phyloP scores from a whole-genome alignment of 2,329 filamentous ascomycete genomes.

The Colletotrichum sp. region DNA sequence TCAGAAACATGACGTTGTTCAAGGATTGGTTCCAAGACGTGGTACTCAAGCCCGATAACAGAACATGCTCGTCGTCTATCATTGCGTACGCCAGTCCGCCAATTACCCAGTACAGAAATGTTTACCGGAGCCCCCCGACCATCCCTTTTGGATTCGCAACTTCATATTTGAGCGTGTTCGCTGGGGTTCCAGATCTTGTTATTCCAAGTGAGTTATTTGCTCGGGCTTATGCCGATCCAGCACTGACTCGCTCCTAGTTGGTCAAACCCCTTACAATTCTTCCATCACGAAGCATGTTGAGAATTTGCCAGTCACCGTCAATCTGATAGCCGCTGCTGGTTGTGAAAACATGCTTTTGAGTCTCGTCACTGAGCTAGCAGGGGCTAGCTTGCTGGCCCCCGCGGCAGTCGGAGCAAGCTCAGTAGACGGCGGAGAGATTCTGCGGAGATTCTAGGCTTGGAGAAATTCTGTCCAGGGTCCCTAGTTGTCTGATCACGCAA shows the following conservation, averaged over 20 bases:
- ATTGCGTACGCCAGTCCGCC: not conserved
- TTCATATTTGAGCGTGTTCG: not conserved
- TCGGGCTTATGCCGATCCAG: conserved; percentile 36
- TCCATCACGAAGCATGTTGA: conserved; percentile 51
- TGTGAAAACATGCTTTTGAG: conserved; percentile 65
- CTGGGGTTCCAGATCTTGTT: conserved; percentile 27
- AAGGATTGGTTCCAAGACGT: conserved; percentile 50
- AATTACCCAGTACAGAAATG: not conserved
- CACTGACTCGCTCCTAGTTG: conserved; percentile 5
- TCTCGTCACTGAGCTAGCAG: conserved; percentile 53
- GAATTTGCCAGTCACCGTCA: conserved; percentile 60
- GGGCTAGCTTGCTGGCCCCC: not conserved
- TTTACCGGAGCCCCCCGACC: not conserved
- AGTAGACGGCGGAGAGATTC: not conserved
- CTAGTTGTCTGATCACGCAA: not conserved
- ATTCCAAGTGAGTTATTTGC: conserved; percentile 42
- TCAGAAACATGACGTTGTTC: conserved; percentile 55
- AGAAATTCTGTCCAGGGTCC: too few relatives aligned
- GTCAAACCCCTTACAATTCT: conserved; percentile 38
- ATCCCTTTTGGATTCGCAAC: conserved; percentile 42
- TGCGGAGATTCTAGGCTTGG: not conserved
- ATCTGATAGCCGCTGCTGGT: conserved; percentile 61
- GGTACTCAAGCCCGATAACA: conserved; percentile 39
- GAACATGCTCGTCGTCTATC: conserved; percentile 15
- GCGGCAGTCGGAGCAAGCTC: not conserved